Evolutionary conservation across 805 yeast species (phyloP).

Genomic region (Kregervanrija delftensis): DNA sequence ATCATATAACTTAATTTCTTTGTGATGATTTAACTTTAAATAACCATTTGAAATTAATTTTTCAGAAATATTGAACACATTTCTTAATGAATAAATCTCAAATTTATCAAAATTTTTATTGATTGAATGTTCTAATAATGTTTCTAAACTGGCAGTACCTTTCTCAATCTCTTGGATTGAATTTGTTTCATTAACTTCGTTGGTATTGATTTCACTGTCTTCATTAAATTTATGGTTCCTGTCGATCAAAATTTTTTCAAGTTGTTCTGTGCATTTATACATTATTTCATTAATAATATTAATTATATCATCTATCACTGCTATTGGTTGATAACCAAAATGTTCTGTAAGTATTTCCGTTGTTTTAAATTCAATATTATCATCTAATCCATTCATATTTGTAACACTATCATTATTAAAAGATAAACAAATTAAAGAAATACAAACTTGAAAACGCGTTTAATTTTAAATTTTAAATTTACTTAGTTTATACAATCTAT

Average conservation of each 20-base stretch:
- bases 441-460: background rate
- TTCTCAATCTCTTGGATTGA: constrained; percentile 45
- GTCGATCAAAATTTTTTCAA: constrained; percentile 55
- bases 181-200: constrained; percentile 18
- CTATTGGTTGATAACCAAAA: constrained; percentile 75
- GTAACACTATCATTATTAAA: background rate
- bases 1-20: constrained; percentile 32
- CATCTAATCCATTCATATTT: background rate
- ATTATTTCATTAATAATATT: constrained; percentile 80
- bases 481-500: background rate
- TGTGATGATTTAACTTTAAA: constrained; percentile 64
- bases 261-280: constrained; percentile 74
- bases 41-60: constrained; percentile 60
- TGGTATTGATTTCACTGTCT: constrained; percentile 7
- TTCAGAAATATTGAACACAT: constrained; percentile 63
- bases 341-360: constrained; percentile 73
- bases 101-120: constrained; percentile 81
- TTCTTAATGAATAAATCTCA: constrained; percentile 74
- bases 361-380: constrained; percentile 12
- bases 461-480: background rate
- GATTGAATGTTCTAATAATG: constrained; percentile 64
- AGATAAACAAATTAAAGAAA: background rate
- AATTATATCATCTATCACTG: constrained; percentile 79
- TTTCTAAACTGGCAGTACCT: constrained; percentile 80
- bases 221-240: constrained; percentile 14